Evolutionary conservation across 257 asterid genomes (phyloP), one percentile per base, ranked within the genome.

Genomic region (Nicotiana attenuata): DNA sequence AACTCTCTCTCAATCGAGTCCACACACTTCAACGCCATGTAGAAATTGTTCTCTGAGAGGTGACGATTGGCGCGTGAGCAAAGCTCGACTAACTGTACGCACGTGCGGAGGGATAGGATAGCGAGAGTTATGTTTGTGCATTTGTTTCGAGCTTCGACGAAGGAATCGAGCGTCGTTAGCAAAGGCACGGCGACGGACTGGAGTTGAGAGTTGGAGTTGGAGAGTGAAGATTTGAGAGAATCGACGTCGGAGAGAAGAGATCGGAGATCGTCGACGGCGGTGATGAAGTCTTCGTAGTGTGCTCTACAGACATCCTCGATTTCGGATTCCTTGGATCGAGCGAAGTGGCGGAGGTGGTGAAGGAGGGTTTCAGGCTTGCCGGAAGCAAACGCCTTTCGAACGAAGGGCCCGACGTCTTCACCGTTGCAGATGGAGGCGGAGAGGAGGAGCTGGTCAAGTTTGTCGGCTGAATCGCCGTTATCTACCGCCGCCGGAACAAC

Each of bases 261-360:
- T 84, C 97, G 96, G 87, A 96, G 98, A 77, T 96, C 99, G 77
- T 96, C 98, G 5, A 96, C 99, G 69, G 99, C 98, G 78, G 88
- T 89, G 89, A 96, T 96, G 88, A 96, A 96, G 91, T 96, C 99
- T 45, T 96, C 95, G 82, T 96, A 96, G 93, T 96, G 99, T 69
- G 94, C 94, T 82, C 97, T 93, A 83, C 99, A 96, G 0, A 96
- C 97, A 17, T 92, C 98, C 86, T 96, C 97, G 91, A 96, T 96
- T 92, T 96, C 99, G 7, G 94, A 85, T 65, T 96, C 97, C 84
- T 96, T 96, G 50, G 96, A 92, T 87, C 92, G 91, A 19, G 95
- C 22, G 88, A 96, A 94, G 88, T 89, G 90, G 24, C 91, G 92
- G 86, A 96, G 98, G 81, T 90, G 97, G 76, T 87, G 90, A 53